Evolutionary conservation across 345 rosid genomes (phyloP).

Genomic region (Linum lewisii): DNA sequence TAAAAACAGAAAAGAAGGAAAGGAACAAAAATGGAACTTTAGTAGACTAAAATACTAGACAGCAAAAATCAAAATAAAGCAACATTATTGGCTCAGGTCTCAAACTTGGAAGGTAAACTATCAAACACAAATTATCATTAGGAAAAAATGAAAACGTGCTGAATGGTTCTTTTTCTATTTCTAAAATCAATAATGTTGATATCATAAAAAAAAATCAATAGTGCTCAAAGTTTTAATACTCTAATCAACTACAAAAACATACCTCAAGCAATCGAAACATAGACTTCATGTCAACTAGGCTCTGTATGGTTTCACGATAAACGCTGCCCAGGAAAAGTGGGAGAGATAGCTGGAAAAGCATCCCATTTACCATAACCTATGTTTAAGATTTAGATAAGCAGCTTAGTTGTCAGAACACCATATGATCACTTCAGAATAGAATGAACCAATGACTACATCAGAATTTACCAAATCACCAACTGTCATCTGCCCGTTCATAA

Average conservation of each 20-base stretch:
- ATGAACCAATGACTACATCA: neutral
- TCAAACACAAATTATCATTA: neutral
- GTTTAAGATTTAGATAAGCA: slow-evolving; percentile 14
- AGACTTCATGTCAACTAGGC: slow-evolving; percentile 94
- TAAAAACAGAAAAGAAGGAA: no score
- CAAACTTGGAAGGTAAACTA: no score
- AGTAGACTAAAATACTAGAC: no score
- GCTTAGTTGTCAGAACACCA: slow-evolving; percentile 1
- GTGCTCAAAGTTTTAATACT: no score
- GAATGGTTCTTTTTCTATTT: neutral
- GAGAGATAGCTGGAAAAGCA: slow-evolving; percentile 95
- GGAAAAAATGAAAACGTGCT: slow-evolving; percentile 1
- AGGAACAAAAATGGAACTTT: no score
- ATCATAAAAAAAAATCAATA: no score
- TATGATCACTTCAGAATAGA: neutral
- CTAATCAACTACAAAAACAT: slow-evolving; percentile 10
- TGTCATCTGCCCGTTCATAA: slow-evolving; percentile 80
- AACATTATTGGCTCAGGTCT: no score
- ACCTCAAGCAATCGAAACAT: slow-evolving; percentile 99
- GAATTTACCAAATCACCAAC: slow-evolving; percentile 89
- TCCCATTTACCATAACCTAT: slow-evolving; percentile 99
- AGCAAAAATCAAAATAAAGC: no score
- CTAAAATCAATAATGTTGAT: neutral
- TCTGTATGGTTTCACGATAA: slow-evolving; percentile 96
- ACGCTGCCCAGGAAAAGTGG: slow-evolving; percentile 98